Evolutionary conservation across 2,329 filamentous ascomycete genomes (phyloP).

Genomic region (Arthroderma sp.): DNA sequence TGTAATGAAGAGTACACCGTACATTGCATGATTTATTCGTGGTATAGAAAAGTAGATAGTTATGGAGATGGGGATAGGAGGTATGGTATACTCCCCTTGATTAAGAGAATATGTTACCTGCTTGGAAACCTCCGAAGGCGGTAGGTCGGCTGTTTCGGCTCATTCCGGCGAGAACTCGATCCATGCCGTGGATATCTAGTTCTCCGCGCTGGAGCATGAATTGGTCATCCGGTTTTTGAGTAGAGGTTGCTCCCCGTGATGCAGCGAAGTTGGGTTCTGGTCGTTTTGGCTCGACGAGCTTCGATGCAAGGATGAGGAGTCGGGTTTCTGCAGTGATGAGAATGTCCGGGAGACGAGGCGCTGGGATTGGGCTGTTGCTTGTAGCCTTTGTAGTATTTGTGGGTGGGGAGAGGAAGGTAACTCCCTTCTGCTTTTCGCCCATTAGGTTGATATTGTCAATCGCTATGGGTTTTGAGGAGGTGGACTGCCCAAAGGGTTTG

Average conservation of each 20-base stretch:
- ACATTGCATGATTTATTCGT: not conserved
- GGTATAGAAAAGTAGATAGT: not conserved
- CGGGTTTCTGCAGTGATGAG: constrained; percentile 30
- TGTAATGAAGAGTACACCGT: not conserved
- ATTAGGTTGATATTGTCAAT: constrained; percentile 27
- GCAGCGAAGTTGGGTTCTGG: not conserved
- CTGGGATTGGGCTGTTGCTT: constrained; percentile 9
- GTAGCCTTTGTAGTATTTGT: constrained; percentile 15
- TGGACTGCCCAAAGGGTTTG: constrained; percentile 25
- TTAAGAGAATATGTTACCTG: not conserved
- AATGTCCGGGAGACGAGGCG: constrained; percentile 16
- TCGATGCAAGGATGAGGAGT: constrained; percentile 25
- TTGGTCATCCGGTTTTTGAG: constrained; percentile 19
- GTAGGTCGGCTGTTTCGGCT: constrained; percentile 17
- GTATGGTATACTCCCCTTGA: not conserved
- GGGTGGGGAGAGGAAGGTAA: constrained; percentile 22
- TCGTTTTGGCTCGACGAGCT: constrained; percentile 15
- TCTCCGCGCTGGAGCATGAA: constrained; percentile 29
- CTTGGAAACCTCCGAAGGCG: constrained; percentile 18
- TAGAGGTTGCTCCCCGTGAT: constrained; percentile 9
- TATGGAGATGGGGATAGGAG: not conserved
- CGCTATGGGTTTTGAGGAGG: constrained; percentile 25
- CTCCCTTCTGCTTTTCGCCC: constrained; percentile 28
- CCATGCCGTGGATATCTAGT: constrained; percentile 36
- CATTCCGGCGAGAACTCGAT: constrained; percentile 33